Evolutionary conservation across 2,329 filamentous ascomycete genomes (phyloP).

Genomic region (Fusarium sp.): DNA sequence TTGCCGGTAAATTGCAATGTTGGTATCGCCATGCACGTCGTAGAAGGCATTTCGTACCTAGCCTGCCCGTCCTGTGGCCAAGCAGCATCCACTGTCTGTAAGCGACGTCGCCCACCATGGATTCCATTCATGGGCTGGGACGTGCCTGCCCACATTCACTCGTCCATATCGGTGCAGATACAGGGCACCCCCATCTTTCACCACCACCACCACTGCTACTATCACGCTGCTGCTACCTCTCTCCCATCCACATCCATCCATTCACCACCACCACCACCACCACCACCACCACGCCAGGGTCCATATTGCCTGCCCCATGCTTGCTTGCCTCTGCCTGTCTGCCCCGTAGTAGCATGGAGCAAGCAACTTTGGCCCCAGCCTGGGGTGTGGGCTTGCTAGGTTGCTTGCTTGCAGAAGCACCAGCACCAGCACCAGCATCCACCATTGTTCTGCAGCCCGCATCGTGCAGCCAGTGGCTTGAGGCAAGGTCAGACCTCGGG

Average conservation of each 20-base stretch:
- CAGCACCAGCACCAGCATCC: background rate
- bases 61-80: background rate
- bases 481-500: slow-evolving; percentile 28
- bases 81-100: background rate
- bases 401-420: background rate
- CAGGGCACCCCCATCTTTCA: slow-evolving; percentile 12
- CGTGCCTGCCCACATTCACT: background rate
- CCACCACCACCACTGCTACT: slow-evolving; percentile 22
- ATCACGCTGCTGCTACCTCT: slow-evolving; percentile 3
- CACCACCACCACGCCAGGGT: slow-evolving; percentile 14
- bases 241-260: slow-evolving; percentile 16
- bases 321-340: background rate
- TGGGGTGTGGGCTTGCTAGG: slow-evolving; percentile 1
- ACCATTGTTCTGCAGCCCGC: background rate
- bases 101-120: background rate
- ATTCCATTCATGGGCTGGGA: background rate
- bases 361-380: background rate
- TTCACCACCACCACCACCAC: slow-evolving; percentile 8
- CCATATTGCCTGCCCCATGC: slow-evolving; percentile 33
- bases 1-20: background rate
- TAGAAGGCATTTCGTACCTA: background rate
- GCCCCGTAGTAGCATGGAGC: slow-evolving; percentile 33
- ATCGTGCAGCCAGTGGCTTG: slow-evolving; percentile 4
- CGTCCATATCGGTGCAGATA: slow-evolving; percentile 1
- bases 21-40: slow-evolving; percentile 1